Evolutionary conservation across 306 rosid genomes (phyloP).

Genomic region (Fagus crenata): DNA sequence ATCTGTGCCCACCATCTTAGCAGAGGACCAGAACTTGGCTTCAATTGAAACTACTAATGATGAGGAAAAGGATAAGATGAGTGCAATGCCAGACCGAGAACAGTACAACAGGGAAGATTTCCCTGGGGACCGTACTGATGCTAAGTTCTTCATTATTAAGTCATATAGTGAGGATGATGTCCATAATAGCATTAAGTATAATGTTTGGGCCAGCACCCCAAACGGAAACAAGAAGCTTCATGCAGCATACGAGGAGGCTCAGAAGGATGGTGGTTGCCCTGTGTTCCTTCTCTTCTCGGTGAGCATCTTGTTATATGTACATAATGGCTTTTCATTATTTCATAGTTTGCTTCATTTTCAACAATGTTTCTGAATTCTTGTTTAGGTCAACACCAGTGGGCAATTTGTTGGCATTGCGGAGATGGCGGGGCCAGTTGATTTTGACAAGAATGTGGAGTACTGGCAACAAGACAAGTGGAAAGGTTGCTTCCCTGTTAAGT

Average conservation of each 20-base stretch:
- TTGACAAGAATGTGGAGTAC: slow-evolving; percentile 80
- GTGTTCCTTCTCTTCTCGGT: slow-evolving; percentile 86
- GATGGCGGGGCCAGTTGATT: slow-evolving; percentile 95
- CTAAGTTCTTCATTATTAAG: slow-evolving; percentile 79
- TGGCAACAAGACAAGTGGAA: slow-evolving; percentile 99
- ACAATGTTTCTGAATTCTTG: background rate
- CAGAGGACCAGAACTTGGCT: slow-evolving; percentile 68
- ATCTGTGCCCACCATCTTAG: slow-evolving; percentile 50
- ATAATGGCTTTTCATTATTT: background rate
- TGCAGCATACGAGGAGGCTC: slow-evolving; percentile 89
- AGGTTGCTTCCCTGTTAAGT: slow-evolving; percentile 92
- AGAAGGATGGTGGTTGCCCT: slow-evolving; percentile 78
- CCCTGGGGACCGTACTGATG: slow-evolving; percentile 60
- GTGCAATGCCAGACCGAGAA: slow-evolving; percentile 54
- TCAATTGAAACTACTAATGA: slow-evolving; percentile 36
- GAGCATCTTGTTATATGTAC: slow-evolving; percentile 16
- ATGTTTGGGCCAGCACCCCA: slow-evolving; percentile 97
- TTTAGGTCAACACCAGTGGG: slow-evolving; percentile 94
- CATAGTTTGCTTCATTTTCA: background rate
- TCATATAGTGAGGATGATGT: slow-evolving; percentile 97
- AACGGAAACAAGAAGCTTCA: slow-evolving; percentile 97
- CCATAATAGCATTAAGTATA: slow-evolving; percentile 91
- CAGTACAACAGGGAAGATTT: slow-evolving; percentile 71
- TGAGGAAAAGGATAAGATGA: slow-evolving; percentile 61
- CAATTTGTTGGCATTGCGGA: slow-evolving; percentile 96